Base-by-base conservation (phyloP, 305 asterid species). In the Vinca major region DNA sequence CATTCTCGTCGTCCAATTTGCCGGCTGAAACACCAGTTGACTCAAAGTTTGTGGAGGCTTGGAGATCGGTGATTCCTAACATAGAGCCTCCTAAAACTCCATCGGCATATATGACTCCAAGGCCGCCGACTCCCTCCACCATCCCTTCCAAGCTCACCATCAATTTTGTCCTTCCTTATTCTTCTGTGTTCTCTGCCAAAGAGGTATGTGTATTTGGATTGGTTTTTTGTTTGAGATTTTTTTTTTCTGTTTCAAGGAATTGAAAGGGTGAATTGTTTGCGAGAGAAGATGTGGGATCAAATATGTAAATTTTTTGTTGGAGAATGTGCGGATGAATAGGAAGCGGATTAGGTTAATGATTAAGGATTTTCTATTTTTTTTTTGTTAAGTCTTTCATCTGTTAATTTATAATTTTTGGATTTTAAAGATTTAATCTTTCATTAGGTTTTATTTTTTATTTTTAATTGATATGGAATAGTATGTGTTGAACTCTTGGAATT, bases 141-240 rank as follows among this genome's bases (percentile, higher is more conserved):
- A 86, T 91, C 60, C 96, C 96, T 8, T 70, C 96, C 0, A 91
- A 91, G 79, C 95, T 91, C 81, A 91, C 96, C 21, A 85, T 91
- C 79, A 91, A 91, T 78, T 79, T 91, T 43, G 95, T 89, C 73
- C 93, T 89, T 75, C 97, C 97, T 16, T 89, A 89, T 48, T 77
- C 79, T 13, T 82, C 97, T 21, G 45, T 81, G 39, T 80, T 83
- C 55, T 64, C 87, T 64, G 80, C 76, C 63, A 89, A 89, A 71
- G 83, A 91, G 96, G 97, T 90, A 73, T 26, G 7, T 16, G 14
- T 37, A 5, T 58, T 26, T 26, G 33, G 33, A 26, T 26, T 26
- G 33, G 33, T 26, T 26, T 0, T 26, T 26, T 26, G 33, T 0
- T 26, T 26, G 33, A 26, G 33, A 26, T 0, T 26, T 26, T 26